Base-by-base conservation (phyloP, 108 stramenopile species). In the Cyclotella cryptica region DNA sequence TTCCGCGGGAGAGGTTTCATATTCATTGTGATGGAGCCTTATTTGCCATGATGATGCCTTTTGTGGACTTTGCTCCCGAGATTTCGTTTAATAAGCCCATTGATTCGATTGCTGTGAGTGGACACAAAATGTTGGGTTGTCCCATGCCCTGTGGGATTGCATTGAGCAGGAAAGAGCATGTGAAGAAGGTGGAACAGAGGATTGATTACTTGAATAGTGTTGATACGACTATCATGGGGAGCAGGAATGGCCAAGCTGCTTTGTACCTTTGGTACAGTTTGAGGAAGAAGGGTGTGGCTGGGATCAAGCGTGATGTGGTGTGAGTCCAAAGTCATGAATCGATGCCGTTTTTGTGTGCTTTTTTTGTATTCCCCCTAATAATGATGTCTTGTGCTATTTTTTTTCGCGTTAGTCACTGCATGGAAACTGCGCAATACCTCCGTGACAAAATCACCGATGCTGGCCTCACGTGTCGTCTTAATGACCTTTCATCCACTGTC, bases 81-180 rank as follows among this genome's bases (percentile, higher is more conserved):
- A 57, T 95, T 35, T 88, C 88, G 12, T 95, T 95, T 68, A 79
- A 83, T 21, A 93, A 93, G 62, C 91, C 91, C 12, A 95, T 95
- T 83, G 94, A 95, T 79, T 81, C 78, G 26, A 93, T 95, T 71
- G 92, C 94, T 19, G 94, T 95, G 26, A 89, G 88, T 71, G 94
- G 94, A 57, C 94, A 95, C 80, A 95, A 95, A 76, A 95, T 95
- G 94, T 83, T 95, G 30, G 94, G 94, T 27, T 93, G 91, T 75
- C 94, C 94, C 54, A 95, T 95, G 94, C 94, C 94, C 5, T 95
- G 94, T 72, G 94, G 94, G 24, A 87, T 95, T 60, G 89, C 94
- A 0, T 83, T 95, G 60, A 84, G 77, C 44, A 86, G 94, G 54
- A 95, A 92, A 84, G 92, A 93, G 72, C 92, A 95, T 82, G 92